These are phyloP conservation scores for Heterobasidion annosum DNA, from an alignment of 1,284 basidiomycete species.

Conservation along the genomic window DNA sequence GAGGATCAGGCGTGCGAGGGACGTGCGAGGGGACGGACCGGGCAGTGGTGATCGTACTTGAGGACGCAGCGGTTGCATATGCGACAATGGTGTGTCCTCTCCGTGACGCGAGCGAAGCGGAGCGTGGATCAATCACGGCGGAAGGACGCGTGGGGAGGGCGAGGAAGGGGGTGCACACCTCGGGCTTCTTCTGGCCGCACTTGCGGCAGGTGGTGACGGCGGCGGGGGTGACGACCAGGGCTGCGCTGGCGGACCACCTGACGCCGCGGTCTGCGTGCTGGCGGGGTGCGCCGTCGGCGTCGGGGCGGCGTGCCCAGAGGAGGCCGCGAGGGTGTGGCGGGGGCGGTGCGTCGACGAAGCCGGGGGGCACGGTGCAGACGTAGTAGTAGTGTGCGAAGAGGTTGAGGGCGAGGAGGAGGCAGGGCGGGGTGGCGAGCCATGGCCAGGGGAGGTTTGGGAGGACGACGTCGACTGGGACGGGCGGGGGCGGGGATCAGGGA, in stretches of 20 bases:
- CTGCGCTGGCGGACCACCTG: slow-evolving; percentile 26
- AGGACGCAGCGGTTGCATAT: slow-evolving; percentile 89
- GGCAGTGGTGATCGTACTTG: slow-evolving; percentile 94
- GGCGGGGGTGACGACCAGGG: slow-evolving; percentile 43
- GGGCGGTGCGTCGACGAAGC: slow-evolving; percentile 53
- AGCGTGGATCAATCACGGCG: not conserved
- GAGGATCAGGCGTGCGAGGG: not conserved
- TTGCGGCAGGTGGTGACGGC: slow-evolving; percentile 53
- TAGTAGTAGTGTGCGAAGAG: slow-evolving; percentile 80
- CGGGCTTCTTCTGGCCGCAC: slow-evolving; percentile 70
- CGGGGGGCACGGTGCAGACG: slow-evolving; percentile 71
- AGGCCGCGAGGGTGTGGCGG: slow-evolving; percentile 28
- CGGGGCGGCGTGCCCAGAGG: slow-evolving; percentile 44
- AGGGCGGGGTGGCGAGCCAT: slow-evolving; percentile 53
- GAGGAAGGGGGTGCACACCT: slow-evolving; percentile 41
- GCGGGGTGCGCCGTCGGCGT: slow-evolving; percentile 14
- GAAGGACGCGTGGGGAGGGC: not conserved
- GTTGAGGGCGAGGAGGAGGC: slow-evolving; percentile 71
- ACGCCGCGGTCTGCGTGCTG: slow-evolving; percentile 24
- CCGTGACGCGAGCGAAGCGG: slow-evolving; percentile 10
- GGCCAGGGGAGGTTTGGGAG: slow-evolving; percentile 43
- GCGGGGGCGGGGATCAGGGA: slow-evolving; percentile 1
- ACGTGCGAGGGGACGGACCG: slow-evolving; percentile 39
- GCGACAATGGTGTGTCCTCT: slow-evolving; percentile 93
- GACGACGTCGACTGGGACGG: slow-evolving; percentile 64